Base-by-base conservation (phyloP, 192 early-diverging fungal genomes). In the Coemansia sp. region DNA sequence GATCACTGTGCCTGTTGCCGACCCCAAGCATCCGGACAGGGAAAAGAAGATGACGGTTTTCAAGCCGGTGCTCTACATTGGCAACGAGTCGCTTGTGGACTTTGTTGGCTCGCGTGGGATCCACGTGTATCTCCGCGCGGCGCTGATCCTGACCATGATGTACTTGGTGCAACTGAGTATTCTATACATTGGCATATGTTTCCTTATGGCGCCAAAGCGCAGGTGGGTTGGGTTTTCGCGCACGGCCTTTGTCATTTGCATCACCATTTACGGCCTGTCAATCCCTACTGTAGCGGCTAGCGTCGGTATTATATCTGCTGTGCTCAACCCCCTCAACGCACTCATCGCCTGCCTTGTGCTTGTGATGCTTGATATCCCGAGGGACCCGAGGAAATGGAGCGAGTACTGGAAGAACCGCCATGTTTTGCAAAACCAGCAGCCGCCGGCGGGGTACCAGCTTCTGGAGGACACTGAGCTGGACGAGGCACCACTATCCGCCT, bases 161-260 rank as follows among this genome's bases (percentile, higher is more conserved):
- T 57, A 20, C 30, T 7, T 8, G 29, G 55, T 21, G 23, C 18
- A 30, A 6, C 29, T 57, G 28, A 18, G 16, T 1, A 3, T 30
- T 13, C 10, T 13, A 2, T 57, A 31, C 30, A 3, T 20, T 15
- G 16, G 10, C 16, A 30, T 57, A 4, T 5, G 55, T 31, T 57
- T 57, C 55, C 21, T 57, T 18, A 7, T 57, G 30, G 15, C 4
- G 10, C 55, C 55, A 57, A 31, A 8, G 5, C 4, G 10, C 28
- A 13, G 9, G 15, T 57, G 55, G 55, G 55, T 16, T 34, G 55
- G 55, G 29, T 8, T 57, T 7, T 57, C 55, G 55, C 55, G 55
- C 55, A 57, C 55, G 0, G 18, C 55, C 13, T 34, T 57, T 57
- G 20, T 18, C 55, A 57, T 57, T 31, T 2, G 13, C 3, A 3